Base-by-base conservation (phyloP, 2,329 filamentous ascomycete species). In the Chaetomium olivaceum region DNA sequence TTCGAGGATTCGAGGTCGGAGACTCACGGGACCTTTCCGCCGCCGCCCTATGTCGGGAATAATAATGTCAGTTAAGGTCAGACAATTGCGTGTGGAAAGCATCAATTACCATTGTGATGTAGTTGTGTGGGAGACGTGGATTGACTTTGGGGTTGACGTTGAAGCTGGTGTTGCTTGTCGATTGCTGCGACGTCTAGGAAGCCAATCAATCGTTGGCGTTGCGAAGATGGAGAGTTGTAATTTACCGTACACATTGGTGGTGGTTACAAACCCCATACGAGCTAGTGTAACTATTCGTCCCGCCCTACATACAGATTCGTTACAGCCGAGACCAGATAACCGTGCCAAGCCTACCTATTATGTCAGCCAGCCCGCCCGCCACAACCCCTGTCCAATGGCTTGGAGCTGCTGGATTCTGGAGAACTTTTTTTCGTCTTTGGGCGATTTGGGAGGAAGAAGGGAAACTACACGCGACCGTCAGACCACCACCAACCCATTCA, bases 11-110 rank as follows among this genome's bases (percentile, higher is more conserved):
- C n/a, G 33, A 29, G 31, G 57, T 46, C 43, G 25, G 16, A 27
- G 36, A 79, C 81, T 84, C 79, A 86, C 84, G 82, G 82, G 74
- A 86, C 78, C 78, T 80, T 81, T 77, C 87, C 89, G 83, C 93
- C 92, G 82, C 91, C 91, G 82, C 91, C 91, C 89, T 89, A 70
- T 27, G 62, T 67, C 58, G 2, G 4, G 31, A 23, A 68, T 65
- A 61, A 70, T 31, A 21, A 23, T n/a, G 77, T 86, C 78, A 87
- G 83, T 71, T 67, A 62, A 25, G 9, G 27, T 33, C 43, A n/a
- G 31, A 19, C 19, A 61, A 57, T 36, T 43, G 60, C 36, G 7
- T 1, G 4, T 23, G 16, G 1, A 2, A 23, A 29, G 25, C 81
- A 74, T 77, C 2, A n/a, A 43, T n/a, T 43, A 87, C 86, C 86